Base-by-base conservation (phyloP, 345 rosid genomes). In the Lepidium sativum region DNA sequence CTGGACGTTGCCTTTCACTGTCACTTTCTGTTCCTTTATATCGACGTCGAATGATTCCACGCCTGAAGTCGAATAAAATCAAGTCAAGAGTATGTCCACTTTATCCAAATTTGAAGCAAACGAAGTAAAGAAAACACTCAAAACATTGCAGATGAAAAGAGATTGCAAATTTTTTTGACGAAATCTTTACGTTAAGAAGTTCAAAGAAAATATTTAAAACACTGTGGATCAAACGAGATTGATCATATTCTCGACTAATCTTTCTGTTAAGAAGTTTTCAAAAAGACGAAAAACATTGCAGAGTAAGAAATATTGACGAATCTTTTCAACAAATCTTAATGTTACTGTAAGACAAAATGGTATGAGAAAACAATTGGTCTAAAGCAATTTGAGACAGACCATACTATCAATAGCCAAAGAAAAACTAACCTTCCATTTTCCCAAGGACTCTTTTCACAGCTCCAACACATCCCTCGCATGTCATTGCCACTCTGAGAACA, bases 361-460 rank as follows among this genome's bases (percentile, higher is more conserved):
- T 18, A 65, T 18, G 51, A 63, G 49, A 52, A 64, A 25, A 10
- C 42, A 25, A 31, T 6, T 44, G 14, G 14, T 44, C 23, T 2
- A 13, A 27, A 27, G 47, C 49, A 49, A 9, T 29, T 43, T 60
- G 48, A 53, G 32, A 37, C 27, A 37, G 14, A 63, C 12, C 44
- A 47, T 16, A 55, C 47, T 39, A 53, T 15, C 32, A 61, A 13
- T 20, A 32, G 21, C 39, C 20, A 35, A 11, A 25, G 39, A 17
- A 15, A 44, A 41, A 16, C 72, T 18, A 60, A 73, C 77, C 96
- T 79, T 92, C 92, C 97, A 92, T 84, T 75, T 87, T 89, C 0
- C 84, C 88, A 39, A 89, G 78, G 53, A 89, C 98, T 79, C 98
- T 78, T 75, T 81, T 87, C 60, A 92, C 97, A 58, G 97, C 90